Evolutionary conservation across 805 yeast species (phyloP).

Genomic region (Grigorovia jiainica): DNA sequence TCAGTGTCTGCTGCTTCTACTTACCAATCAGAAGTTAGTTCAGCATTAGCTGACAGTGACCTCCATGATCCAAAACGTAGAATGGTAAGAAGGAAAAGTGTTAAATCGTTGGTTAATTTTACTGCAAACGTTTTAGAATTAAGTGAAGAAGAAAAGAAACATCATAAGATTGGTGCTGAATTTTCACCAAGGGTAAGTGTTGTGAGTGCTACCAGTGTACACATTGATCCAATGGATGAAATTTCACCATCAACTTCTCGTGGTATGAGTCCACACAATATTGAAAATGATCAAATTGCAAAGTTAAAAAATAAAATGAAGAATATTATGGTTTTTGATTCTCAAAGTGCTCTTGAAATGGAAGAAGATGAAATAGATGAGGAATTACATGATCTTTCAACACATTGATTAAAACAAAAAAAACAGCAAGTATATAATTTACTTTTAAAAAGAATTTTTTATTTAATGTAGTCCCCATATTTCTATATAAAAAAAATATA

Average conservation of each 20-base stretch:
- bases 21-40: constrained; percentile 5
- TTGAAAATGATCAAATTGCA: constrained; percentile 5
- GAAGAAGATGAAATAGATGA: neutral
- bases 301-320: constrained; percentile 14
- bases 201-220: constrained; percentile 6
- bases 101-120: constrained; percentile 61
- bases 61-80: constrained; percentile 35
- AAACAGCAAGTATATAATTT: too few species aligned
- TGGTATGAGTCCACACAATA: neutral
- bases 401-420: too few species aligned
- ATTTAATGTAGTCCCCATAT: too few species aligned
- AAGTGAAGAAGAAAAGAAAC: constrained; percentile 46
- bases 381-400: neutral
- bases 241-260: neutral
- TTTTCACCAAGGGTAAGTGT: constrained; percentile 18
- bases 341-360: neutral
- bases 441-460: too few species aligned
- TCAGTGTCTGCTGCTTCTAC: constrained; percentile 16
- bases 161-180: constrained; percentile 20
- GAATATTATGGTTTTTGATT: constrained; percentile 3
- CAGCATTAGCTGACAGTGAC: constrained; percentile 6
- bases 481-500: too few species aligned
- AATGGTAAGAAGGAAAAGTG: constrained; percentile 57
- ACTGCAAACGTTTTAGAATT: constrained; percentile 60
- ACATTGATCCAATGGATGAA: neutral